Percentiles rank a stretch among this genome's conserved stretches.
Conservation (phyloP, 371 early-diverging fungal genomes). For the Mycotypha africana region DNA sequence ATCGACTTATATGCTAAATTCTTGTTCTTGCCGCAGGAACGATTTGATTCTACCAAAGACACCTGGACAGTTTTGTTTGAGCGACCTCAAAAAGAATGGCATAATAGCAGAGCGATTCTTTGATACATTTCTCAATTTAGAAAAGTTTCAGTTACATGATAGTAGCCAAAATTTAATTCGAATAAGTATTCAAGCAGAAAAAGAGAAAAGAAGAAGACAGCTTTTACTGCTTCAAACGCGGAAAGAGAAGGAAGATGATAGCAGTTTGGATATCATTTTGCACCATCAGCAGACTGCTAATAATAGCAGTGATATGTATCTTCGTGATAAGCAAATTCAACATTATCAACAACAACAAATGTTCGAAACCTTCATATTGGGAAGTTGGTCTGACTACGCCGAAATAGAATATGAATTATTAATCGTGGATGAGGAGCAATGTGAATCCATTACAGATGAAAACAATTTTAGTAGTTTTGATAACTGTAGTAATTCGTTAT, state of each 20-base stretch:
- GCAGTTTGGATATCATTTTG: conserved; percentile 4
- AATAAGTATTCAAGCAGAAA: conserved; percentile 25
- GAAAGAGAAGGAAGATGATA: no score
- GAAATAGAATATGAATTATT: conserved; percentile 16
- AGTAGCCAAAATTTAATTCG: conserved; percentile 33
- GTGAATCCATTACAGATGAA: conserved; percentile 1
- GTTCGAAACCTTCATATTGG: conserved; percentile 1
- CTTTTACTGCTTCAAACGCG: no score
- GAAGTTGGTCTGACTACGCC: conserved; percentile 17
- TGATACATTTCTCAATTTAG: conserved; percentile 43
- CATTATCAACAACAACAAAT: neutral
- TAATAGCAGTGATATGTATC: no score
- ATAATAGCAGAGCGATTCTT: conserved; percentile 44
- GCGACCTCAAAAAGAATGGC: conserved; percentile 37
- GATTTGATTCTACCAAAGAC: conserved; percentile 37
- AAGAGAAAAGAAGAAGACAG: conserved; percentile 7
- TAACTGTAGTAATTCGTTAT: neutral
- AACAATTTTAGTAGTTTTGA: neutral
- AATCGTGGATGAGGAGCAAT: conserved; percentile 7
- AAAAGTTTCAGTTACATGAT: conserved; percentile 42
- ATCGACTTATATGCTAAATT: conserved; percentile 6
- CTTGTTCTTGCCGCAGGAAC: conserved; percentile 23
- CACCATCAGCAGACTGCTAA: no score
- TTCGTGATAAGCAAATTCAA: no score
- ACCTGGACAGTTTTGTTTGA: conserved; percentile 31